Evolutionary conservation across 2,329 filamentous ascomycete genomes (phyloP).

Genomic region (Zasmidium angulare): DNA sequence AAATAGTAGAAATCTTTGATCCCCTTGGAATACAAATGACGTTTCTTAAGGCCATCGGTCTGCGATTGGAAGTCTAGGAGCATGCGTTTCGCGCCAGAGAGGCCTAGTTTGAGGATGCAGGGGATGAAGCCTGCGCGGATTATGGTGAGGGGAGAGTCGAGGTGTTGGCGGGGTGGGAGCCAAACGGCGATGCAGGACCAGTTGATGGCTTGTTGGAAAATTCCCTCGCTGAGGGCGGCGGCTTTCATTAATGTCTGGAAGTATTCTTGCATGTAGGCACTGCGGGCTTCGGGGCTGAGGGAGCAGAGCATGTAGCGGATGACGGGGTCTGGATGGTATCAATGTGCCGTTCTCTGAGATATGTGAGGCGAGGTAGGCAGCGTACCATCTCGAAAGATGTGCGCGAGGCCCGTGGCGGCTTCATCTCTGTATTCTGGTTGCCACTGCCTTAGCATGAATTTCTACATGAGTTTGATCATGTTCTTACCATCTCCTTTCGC

Average conservation of each 20-base stretch:
- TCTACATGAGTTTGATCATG: neutral
- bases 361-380: no score
- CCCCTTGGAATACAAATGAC: slow-evolving; percentile 15
- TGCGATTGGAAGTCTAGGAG: slow-evolving; percentile 23
- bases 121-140: slow-evolving; percentile 23
- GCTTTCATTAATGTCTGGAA: slow-evolving; percentile 22
- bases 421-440: slow-evolving; percentile 11
- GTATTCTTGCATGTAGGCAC: slow-evolving; percentile 22
- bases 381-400: neutral
- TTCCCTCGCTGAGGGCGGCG: slow-evolving; percentile 22
- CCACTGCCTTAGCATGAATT: neutral
- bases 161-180: slow-evolving; percentile 26
- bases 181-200: slow-evolving; percentile 23
- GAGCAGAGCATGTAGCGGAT: slow-evolving; percentile 24
- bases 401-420: slow-evolving; percentile 4
- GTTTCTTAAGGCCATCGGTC: slow-evolving; percentile 18
- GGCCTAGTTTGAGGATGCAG: slow-evolving; percentile 20
- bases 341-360: neutral
- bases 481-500: neutral
- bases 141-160: slow-evolving; percentile 25
- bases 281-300: slow-evolving; percentile 9
- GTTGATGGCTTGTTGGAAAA: slow-evolving; percentile 24
- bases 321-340: slow-evolving; percentile 25
- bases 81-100: slow-evolving; percentile 26
- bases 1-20: slow-evolving; percentile 25